Base-by-base conservation (phyloP, 441 rosid species). In the Populus hybrid region DNA sequence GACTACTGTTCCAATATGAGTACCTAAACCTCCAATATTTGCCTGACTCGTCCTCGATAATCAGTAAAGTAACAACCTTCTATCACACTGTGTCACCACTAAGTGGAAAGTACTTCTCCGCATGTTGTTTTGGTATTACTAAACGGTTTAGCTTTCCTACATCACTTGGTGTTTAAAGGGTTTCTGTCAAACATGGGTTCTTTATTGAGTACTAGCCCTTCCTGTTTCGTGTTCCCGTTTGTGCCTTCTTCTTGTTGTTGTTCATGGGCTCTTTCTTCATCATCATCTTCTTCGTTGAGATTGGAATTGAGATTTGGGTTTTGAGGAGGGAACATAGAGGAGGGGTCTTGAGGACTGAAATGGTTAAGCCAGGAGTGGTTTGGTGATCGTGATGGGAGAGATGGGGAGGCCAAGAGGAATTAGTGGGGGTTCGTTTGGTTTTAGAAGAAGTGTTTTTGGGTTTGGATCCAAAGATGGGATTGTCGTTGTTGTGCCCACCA, bases 1-100 rank as follows among this genome's bases (percentile, higher is more conserved):
- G n/a, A 77, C 98, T 95, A 75, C 99, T 93, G 80, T 90, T 93
- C 99, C 99, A 95, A 74, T 95, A 95, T n/a, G 99, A 93, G 85
- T 93, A 95, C 57, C 98, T 83, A 78, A 95, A 95, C 42, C 94
- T 73, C 99, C 99, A 94, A 72, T 82, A 87, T 88, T 90, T 93
- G 32, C 97, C 99, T 1, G 88, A 88, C 89, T 95, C 99, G 80
- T 93, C 99, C 78, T 92, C 97, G 75, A 95, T 93, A 69, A 92
- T 86, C 69, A n/a, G n/a, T n/a, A n/a, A n/a, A 93, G 90, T 8
- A 91, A 73, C 75, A 93, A 67, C 9, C 96, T 95, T 53, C 87
- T 91, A 50, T 93, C 97, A n/a, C 8, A 80, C 89, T 6, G 94
- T 79, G 80, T 88, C 89, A 46, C 85, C 83, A 23, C 87, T 82